phyloP scores from a whole-genome alignment of 345 rosid species.

The Euclidium syriacum region DNA sequence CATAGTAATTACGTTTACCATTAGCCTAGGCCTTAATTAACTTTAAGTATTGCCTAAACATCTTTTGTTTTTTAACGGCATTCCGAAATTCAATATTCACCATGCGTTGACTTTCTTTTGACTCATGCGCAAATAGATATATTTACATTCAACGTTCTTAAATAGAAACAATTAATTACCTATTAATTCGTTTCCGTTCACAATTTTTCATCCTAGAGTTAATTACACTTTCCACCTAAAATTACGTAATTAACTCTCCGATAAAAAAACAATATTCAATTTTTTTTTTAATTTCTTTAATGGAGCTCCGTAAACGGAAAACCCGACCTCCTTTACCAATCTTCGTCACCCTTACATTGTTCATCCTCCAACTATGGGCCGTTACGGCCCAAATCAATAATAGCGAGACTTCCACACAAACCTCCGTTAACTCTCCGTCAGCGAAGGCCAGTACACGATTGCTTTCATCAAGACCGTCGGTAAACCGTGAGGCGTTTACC shows the following conservation, averaged over 20 bases:
- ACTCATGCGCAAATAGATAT: neutral
- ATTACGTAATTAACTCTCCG: constrained; percentile 19
- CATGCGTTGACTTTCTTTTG: constrained; percentile 15
- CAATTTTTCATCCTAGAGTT: constrained; percentile 5
- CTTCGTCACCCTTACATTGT: constrained; percentile 3
- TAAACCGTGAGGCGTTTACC: neutral
- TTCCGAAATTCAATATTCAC: constrained; percentile 14
- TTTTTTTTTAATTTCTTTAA: neutral
- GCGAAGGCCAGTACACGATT: neutral
- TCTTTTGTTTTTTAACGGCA: neutral
- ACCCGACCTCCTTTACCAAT: constrained; percentile 18
- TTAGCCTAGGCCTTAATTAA: too few relatives aligned
- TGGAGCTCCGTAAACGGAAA: constrained; percentile 23
- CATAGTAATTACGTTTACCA: too few relatives aligned
- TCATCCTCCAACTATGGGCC: constrained; percentile 9
- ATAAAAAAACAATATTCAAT: neutral
- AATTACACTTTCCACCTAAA: neutral
- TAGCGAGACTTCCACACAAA: constrained; percentile 6
- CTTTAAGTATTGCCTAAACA: too few relatives aligned
- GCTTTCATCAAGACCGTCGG: neutral
- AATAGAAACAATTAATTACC: constrained; percentile 13
- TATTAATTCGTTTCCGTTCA: constrained; percentile 18
- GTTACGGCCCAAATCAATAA: constrained; percentile 6
- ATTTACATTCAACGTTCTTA: constrained; percentile 9
- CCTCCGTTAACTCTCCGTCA: constrained; percentile 15